Base-by-base conservation (phyloP, 2,329 filamentous ascomycete genomes). In the Seiridium cupressi region DNA sequence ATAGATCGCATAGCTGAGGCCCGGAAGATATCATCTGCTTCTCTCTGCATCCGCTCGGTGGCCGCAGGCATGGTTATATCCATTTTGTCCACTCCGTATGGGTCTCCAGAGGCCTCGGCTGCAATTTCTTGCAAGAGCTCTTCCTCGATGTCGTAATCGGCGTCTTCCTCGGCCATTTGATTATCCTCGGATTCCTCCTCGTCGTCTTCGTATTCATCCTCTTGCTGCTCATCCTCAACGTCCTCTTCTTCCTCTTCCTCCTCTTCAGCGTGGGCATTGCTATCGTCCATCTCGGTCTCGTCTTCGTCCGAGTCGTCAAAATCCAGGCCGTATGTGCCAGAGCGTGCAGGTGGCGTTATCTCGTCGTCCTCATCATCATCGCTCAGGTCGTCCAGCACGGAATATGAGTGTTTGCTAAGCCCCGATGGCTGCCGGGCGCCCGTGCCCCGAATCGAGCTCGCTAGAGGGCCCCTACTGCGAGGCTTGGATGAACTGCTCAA, bases 21-120 rank as follows among this genome's bases (percentile, higher is more conserved):
- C 44, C 82, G 81, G 66, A 81, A 83, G 59, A 86, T 80, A 58
- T 79, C 79, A 61, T 86, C 81, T 10, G 84, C 84, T 70, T 87
- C 84, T 60, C 74, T 79, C 56, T 77, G 77, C 61, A 86, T 77
- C 54, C 81, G 79, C 61, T 79, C 76, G 11, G 80, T 82, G 4
- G 82, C 84, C 3, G 83, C 81, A 0, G 84, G 82, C 73, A 86
- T 77, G 73, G 86, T 77, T 47, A 86, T 67, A 61, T 86, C 83
- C 26, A 79, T 77, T 31, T 79, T 79, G 44, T 81, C 77, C 35
- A 68, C 65, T 35, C 38, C 63, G 10, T 60, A 54, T 26, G 69
- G 68, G 10, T 65, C 66, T 38, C 58, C 69, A 55, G 65, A 68
- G 44, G 67, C 64, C 58, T 65, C 68, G 51, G 65, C 68, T 34